A percentile compares a stretch with the other conserved stretches of the same genome.
These are phyloP conservation scores for Ceratocystis cubensis DNA, from an alignment of 2,329 filamentous ascomycete genomes.

Conservation along the genomic window DNA sequence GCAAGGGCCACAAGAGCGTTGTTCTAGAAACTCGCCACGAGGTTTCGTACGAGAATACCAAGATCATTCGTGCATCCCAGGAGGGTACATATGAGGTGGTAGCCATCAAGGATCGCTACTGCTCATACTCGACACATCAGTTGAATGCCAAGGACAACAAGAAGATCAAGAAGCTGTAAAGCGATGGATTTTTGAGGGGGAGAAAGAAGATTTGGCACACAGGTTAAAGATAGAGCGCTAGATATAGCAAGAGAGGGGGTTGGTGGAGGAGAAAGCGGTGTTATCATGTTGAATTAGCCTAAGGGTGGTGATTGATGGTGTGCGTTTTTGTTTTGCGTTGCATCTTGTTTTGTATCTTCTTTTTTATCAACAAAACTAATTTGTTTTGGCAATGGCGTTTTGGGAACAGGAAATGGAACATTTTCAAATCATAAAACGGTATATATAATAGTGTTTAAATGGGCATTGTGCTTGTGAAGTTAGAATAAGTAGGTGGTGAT, in stretches of 20 bases:
- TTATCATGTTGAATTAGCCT: not conserved
- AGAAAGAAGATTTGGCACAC: not conserved
- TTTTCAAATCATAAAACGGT: slow-evolving; percentile 18
- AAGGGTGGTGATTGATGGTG: not conserved
- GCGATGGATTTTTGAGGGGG: not conserved
- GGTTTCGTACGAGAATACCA: slow-evolving; percentile 65
- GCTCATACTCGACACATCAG: slow-evolving; percentile 68
- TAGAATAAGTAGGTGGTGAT: not conserved
- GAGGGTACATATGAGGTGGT: slow-evolving; percentile 98
- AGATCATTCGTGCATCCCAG: slow-evolving; percentile 72
- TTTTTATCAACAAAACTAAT: slow-evolving; percentile 15
- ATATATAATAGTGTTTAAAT: not conserved
- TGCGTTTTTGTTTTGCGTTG: slow-evolving; percentile 11
- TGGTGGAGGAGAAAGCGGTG: not conserved
- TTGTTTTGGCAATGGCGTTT: slow-evolving; percentile 20
- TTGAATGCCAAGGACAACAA: slow-evolving; percentile 38
- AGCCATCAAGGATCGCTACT: slow-evolving; percentile 85
- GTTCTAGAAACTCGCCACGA: slow-evolving; percentile 88
- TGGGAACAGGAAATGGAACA: slow-evolving; percentile 19
- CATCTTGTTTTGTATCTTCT: slow-evolving; percentile 14
- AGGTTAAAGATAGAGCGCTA: not conserved
- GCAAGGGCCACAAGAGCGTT: slow-evolving; percentile 61
- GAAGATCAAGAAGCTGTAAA: slow-evolving; percentile 22
- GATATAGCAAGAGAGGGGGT: not conserved
- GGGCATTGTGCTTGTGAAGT: not conserved